Conservation (phyloP, 768 basidiomycete species). For the Tulasnella calospora region DNA sequence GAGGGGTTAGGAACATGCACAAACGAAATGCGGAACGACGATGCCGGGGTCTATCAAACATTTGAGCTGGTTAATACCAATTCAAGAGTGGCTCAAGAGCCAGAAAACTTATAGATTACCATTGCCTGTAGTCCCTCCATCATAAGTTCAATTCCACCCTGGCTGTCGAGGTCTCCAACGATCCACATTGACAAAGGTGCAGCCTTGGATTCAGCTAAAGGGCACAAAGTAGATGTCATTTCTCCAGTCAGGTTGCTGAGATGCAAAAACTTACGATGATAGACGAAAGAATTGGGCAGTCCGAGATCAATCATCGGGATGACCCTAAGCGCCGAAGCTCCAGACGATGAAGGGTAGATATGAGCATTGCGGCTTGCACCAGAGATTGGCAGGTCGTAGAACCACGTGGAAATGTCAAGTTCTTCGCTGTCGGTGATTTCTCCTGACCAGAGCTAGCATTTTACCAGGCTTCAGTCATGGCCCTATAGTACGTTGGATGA, state of each 20-base stretch:
- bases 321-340: conserved; percentile 35
- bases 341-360: conserved; percentile 53
- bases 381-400: conserved; percentile 82
- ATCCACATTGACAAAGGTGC: conserved; percentile 47
- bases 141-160: conserved; percentile 53
- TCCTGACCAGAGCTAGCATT: conserved; percentile 52
- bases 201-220: conserved; percentile 27
- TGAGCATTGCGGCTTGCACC: conserved; percentile 66
- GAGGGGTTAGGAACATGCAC: conserved; percentile 24
- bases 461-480: conserved; percentile 29
- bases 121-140: conserved; percentile 60
- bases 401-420: conserved; percentile 61
- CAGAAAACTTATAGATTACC: conserved; percentile 41
- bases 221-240: background rate
- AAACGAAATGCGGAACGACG: conserved; percentile 40
- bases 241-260: background rate
- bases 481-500: background rate
- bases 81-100: background rate
- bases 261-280: background rate
- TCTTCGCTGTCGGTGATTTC: conserved; percentile 48
- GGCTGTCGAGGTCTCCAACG: conserved; percentile 71
- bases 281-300: conserved; percentile 12
- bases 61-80: conserved; percentile 4
- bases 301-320: background rate
- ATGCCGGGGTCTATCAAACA: conserved; percentile 30